Conservation (phyloP, 345 rosid species). For the Microcos paniculata region DNA sequence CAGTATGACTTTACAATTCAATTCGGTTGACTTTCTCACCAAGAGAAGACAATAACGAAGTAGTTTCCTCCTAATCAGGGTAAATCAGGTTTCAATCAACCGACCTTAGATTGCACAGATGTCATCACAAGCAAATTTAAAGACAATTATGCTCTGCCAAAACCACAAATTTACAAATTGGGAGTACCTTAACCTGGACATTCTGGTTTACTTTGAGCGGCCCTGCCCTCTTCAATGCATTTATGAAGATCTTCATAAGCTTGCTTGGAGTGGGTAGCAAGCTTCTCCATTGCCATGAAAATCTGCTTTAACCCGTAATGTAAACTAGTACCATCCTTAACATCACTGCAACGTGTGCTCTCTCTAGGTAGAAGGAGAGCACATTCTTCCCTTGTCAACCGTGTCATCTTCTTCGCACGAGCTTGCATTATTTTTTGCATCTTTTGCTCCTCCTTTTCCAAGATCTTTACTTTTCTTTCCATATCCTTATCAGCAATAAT, state of each 20-base stretch:
- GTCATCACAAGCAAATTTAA: too few species aligned
- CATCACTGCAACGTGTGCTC: slow-evolving; percentile 8
- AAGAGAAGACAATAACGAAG: too few species aligned
- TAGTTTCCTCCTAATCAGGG: too few species aligned
- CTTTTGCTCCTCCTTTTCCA: slow-evolving; percentile 45
- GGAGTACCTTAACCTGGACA: slow-evolving; percentile 3
- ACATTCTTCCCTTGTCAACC: slow-evolving; percentile 7
- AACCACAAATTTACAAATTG: too few species aligned
- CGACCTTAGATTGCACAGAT: too few species aligned
- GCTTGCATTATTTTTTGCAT: slow-evolving; percentile 32
- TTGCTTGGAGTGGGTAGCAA: slow-evolving; percentile 28
- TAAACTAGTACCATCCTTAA: slow-evolving; percentile 15
- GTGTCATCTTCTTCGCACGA: slow-evolving; percentile 24
- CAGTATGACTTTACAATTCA: slow-evolving; percentile 25
- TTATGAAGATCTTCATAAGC: slow-evolving; percentile 32
- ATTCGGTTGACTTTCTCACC: too few species aligned
- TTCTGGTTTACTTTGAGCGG: background rate
- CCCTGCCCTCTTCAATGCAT: slow-evolving; percentile 20
- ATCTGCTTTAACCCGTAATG: slow-evolving; percentile 32
- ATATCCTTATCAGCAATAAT: slow-evolving; percentile 33
- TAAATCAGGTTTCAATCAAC: too few species aligned
- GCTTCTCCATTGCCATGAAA: slow-evolving; percentile 41
- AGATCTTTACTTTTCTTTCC: slow-evolving; percentile 39
- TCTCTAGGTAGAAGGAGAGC: background rate
- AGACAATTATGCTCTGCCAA: too few species aligned